Conservation (phyloP, 768 basidiomycete genomes). For the Terana coerulea region DNA sequence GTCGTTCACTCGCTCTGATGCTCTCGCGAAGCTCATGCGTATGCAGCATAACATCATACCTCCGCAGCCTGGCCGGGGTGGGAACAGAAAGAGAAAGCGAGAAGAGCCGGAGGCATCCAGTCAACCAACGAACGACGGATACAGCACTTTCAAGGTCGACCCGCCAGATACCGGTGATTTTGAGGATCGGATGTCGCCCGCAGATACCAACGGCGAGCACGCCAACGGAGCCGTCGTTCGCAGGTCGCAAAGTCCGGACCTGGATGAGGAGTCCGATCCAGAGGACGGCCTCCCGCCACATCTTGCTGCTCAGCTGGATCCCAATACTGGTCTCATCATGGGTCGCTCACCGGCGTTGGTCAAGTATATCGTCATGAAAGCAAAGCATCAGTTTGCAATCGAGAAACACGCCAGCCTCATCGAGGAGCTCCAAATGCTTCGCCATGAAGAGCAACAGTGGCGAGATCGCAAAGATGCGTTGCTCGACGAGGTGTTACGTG, state of each 20-base stretch:
- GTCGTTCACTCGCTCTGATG: slow-evolving; percentile 92
- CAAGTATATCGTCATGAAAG: slow-evolving; percentile 73
- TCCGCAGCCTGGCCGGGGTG: slow-evolving; percentile 69
- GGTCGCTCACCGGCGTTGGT: slow-evolving; percentile 69
- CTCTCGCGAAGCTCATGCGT: slow-evolving; percentile 89
- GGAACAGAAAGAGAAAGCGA: slow-evolving; percentile 68
- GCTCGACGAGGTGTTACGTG: slow-evolving; percentile 49
- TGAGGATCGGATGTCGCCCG: slow-evolving; percentile 32
- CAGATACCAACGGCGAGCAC: slow-evolving; percentile 22
- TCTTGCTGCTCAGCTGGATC: slow-evolving; percentile 47
- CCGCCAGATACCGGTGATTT: slow-evolving; percentile 32
- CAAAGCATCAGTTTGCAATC: slow-evolving; percentile 67
- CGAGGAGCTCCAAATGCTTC: slow-evolving; percentile 57
- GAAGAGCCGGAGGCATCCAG: slow-evolving; percentile 13
- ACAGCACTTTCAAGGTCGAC: slow-evolving; percentile 63
- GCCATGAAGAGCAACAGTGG: slow-evolving; percentile 49
- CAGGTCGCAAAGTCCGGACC: slow-evolving; percentile 23
- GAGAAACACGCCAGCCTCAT: slow-evolving; percentile 64
- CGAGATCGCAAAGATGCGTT: slow-evolving; percentile 58
- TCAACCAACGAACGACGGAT: slow-evolving; percentile 18
- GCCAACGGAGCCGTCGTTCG: background rate
- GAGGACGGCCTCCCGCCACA: slow-evolving; percentile 53
- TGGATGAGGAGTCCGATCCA: slow-evolving; percentile 23
- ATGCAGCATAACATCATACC: slow-evolving; percentile 79
- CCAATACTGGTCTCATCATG: slow-evolving; percentile 57